Conservation (phyloP, 2,329 filamentous ascomycete genomes). For the Fusarium begoniae region DNA sequence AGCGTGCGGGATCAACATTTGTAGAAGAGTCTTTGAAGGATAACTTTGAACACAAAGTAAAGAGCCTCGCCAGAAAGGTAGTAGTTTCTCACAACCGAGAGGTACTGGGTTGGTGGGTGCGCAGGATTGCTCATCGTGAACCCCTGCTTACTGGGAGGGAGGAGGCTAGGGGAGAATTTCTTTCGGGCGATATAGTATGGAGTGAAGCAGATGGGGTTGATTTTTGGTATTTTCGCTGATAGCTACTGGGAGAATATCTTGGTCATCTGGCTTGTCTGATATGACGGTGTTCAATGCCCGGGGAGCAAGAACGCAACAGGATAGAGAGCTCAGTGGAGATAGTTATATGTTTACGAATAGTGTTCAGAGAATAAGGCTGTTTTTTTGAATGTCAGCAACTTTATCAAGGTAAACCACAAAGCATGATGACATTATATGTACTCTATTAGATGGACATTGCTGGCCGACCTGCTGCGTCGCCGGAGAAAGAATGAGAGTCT, state of each 20-base stretch:
- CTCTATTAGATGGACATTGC: no score
- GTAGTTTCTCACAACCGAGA: neutral
- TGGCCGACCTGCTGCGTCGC: rapidly evolving
- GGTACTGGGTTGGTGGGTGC: neutral
- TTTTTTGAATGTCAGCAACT: no score
- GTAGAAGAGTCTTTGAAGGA: no score
- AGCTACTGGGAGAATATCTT: neutral
- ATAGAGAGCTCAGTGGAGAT: rapidly evolving
- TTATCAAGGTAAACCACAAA: no score
- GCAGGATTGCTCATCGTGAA: neutral
- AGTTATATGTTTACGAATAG: rapidly evolving
- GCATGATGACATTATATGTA: rapidly evolving
- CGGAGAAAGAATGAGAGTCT: rapidly evolving
- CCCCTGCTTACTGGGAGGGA: rapidly evolving
- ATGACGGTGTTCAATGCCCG: rapidly evolving
- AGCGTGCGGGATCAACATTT: no score
- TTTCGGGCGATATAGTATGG: neutral
- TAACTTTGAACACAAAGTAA: neutral
- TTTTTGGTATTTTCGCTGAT: neutral
- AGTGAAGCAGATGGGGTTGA: rapidly evolving
- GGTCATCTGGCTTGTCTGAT: rapidly evolving
- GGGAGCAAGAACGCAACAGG: neutral
- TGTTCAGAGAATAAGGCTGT: no score
- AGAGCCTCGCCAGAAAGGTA: neutral
- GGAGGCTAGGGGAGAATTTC: neutral